Conservation (phyloP, 2,329 filamentous ascomycete species). For the Xylaria polymorpha region DNA sequence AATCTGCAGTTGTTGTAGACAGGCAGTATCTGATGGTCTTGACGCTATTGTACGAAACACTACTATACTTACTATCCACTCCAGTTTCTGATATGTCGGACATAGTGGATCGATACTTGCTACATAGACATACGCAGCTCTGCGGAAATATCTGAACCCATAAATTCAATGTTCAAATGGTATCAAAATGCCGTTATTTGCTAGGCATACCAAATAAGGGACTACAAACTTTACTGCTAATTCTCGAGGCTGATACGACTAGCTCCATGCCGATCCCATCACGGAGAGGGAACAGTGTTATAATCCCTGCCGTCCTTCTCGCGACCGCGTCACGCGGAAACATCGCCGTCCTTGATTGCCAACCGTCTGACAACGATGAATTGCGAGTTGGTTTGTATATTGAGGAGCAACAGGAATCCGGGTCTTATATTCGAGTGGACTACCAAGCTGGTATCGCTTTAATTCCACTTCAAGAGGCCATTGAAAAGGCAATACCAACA, state of each 20-base stretch:
- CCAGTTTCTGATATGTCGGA: neutral
- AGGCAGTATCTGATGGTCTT: slow-evolving; percentile 24
- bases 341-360: slow-evolving; percentile 19
- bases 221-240: slow-evolving; percentile 14
- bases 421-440: slow-evolving; percentile 7
- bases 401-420: neutral
- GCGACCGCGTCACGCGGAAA: neutral
- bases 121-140: slow-evolving; percentile 29
- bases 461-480: neutral
- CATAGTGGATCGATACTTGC: slow-evolving; percentile 29
- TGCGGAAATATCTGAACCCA: slow-evolving; percentile 24
- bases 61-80: neutral
- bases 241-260: neutral
- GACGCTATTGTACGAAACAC: slow-evolving; percentile 14
- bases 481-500: neutral
- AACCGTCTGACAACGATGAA: neutral
- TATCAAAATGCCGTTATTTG: slow-evolving; percentile 24
- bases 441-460: slow-evolving; percentile 6
- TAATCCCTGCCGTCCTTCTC: slow-evolving; percentile 1
- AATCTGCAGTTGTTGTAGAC: slow-evolving; percentile 2
- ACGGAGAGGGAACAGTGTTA: neutral
- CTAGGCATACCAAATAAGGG: slow-evolving; percentile 27
- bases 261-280: neutral
- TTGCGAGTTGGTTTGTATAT: slow-evolving; percentile 7
- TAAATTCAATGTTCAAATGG: slow-evolving; percentile 24